Evolutionary conservation across 768 basidiomycete species (phyloP).

Genomic region (Kwoniella sp.): DNA sequence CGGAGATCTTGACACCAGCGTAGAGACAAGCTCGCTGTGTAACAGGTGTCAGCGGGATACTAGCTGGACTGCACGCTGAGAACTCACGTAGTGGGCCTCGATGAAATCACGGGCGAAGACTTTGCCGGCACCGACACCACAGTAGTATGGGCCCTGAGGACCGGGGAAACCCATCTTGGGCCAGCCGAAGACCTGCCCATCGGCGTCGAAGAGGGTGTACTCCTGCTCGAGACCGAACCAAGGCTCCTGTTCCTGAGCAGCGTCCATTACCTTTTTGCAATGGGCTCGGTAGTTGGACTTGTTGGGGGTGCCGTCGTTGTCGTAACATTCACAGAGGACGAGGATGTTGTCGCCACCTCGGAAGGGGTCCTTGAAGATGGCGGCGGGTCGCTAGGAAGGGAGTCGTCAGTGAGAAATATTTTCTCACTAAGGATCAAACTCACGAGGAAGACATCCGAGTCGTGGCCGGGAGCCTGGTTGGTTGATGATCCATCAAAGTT

Average conservation of each 20-base stretch:
- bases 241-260: slow-evolving; percentile 63
- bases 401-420: not conserved
- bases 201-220: slow-evolving; percentile 93
- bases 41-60: slow-evolving; percentile 26
- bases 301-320: slow-evolving; percentile 98
- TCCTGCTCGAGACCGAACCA: slow-evolving; percentile 99
- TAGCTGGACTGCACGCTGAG: not conserved
- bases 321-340: slow-evolving; percentile 95
- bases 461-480: slow-evolving; percentile 90
- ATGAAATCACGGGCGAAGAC: slow-evolving; percentile 98
- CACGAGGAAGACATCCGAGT: slow-evolving; percentile 94
- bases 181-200: slow-evolving; percentile 91
- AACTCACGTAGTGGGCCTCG: slow-evolving; percentile 83
- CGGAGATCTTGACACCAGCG: slow-evolving; percentile 93
- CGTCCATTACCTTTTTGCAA: slow-evolving; percentile 91
- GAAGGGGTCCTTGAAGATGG: slow-evolving; percentile 99
- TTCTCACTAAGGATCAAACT: slow-evolving; percentile 22
- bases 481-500: slow-evolving; percentile 99
- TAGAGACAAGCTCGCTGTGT: slow-evolving; percentile 70
- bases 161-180: slow-evolving; percentile 99
- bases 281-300: slow-evolving; percentile 92
- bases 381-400: slow-evolving; percentile 68
- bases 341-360: slow-evolving; percentile 97
- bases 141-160: slow-evolving; percentile 99
- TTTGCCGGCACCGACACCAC: slow-evolving; percentile 98